Percentiles rank a stretch among this genome's conserved stretches.
These are phyloP conservation scores for Aspergillus ochraceus DNA, from an alignment of 2,329 filamentous ascomycete genomes.

Conservation along the genomic window DNA sequence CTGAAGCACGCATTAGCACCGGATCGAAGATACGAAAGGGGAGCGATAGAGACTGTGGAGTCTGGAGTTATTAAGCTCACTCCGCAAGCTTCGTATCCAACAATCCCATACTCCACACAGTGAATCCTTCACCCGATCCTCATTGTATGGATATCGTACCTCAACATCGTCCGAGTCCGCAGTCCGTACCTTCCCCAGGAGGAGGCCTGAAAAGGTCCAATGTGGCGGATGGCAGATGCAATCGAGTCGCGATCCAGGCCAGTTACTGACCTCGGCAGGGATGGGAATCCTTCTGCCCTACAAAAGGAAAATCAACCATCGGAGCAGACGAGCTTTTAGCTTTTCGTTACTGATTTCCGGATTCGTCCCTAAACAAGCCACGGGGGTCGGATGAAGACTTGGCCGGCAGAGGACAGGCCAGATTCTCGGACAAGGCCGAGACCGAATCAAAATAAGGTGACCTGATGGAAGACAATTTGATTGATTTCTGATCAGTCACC, in stretches of 20 bases:
- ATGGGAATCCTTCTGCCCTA: conserved; percentile 3
- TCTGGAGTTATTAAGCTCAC: not conserved
- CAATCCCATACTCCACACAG: not conserved
- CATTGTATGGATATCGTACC: not conserved
- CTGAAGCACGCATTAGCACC: not conserved
- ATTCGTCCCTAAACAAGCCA: not conserved
- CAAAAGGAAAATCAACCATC: not conserved
- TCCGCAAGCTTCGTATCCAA: not conserved
- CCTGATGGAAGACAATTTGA: not conserved
- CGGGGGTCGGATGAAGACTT: not conserved
- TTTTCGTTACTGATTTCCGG: not conserved
- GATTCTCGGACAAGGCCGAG: not conserved
- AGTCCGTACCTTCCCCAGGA: not conserved
- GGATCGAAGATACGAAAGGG: not conserved
- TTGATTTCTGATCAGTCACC: too few relatives aligned
- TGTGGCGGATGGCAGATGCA: not conserved
- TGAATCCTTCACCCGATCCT: not conserved
- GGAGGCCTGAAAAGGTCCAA: not conserved
- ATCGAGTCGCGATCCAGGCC: not conserved
- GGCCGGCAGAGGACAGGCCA: not conserved
- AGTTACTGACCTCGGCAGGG: not conserved
- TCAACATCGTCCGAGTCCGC: not conserved
- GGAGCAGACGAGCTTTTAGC: not conserved
- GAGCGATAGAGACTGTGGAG: not conserved
- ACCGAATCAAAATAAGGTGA: not conserved